phyloP scores from a whole-genome alignment of 2,329 filamentous ascomycete genomes.

The Ceratocystis lukuohia region DNA sequence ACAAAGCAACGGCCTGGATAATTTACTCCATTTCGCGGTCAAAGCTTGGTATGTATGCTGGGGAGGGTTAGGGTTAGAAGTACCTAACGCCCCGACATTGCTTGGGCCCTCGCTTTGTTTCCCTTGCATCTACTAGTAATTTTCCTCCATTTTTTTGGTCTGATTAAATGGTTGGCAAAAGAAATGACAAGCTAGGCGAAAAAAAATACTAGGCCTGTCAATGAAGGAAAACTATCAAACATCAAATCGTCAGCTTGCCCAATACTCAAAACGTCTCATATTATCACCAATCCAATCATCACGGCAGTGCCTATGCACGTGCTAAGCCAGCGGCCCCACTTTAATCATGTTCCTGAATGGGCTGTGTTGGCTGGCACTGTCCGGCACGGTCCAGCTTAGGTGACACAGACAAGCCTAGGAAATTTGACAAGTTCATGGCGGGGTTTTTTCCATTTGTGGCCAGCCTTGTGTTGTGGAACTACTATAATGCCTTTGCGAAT shows the following conservation, averaged over 20 bases:
- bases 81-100: not conserved
- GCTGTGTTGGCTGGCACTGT: not conserved
- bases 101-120: not conserved
- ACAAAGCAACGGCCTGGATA: no score
- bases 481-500: not conserved
- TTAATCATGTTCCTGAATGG: not conserved
- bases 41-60: not conserved
- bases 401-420: conserved; percentile 1
- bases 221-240: no score
- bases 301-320: conserved; percentile 5
- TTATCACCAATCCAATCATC: not conserved
- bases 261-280: not conserved
- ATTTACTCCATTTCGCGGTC: not conserved
- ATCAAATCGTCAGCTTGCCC: no score
- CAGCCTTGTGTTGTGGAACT: not conserved
- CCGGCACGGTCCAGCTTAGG: conserved; percentile 1
- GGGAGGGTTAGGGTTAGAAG: not conserved
- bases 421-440: not conserved
- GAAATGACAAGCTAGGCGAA: no score
- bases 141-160: no score
- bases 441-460: not conserved
- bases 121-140: not conserved
- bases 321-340: not conserved
- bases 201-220: no score
- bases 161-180: no score